Conservation (phyloP, 306 rosid species). For the Biancaea sappan region DNA sequence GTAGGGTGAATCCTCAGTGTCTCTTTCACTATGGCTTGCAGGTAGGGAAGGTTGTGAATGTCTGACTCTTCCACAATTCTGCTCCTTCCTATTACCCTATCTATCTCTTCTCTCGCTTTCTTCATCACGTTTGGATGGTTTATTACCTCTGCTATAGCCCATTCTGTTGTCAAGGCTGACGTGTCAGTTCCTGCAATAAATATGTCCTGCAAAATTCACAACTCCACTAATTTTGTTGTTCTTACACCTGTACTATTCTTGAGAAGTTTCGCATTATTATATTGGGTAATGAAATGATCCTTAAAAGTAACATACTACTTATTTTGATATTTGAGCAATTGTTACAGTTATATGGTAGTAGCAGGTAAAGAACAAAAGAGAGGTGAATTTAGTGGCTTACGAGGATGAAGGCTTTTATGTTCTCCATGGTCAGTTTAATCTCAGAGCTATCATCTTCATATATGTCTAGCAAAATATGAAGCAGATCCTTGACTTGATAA, state of each 20-base stretch:
- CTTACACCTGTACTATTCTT: too few relatives aligned
- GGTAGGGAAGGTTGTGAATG: slow-evolving; percentile 59
- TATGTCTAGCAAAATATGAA: slow-evolving; percentile 61
- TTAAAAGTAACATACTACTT: too few relatives aligned
- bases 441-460: slow-evolving; percentile 51
- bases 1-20: slow-evolving; percentile 85
- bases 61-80: slow-evolving; percentile 73
- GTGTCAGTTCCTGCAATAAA: slow-evolving; percentile 71
- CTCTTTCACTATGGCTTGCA: slow-evolving; percentile 79
- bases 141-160: slow-evolving; percentile 72
- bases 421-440: slow-evolving; percentile 50
- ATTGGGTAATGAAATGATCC: too few relatives aligned
- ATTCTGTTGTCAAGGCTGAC: slow-evolving; percentile 53
- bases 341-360: too few relatives aligned
- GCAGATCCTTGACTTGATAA: slow-evolving; percentile 45
- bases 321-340: too few relatives aligned
- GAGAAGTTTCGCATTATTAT: too few relatives aligned
- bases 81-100: slow-evolving; percentile 49
- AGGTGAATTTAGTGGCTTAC: slow-evolving; percentile 37
- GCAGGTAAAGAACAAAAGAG: background rate
- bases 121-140: slow-evolving; percentile 62
- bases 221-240: too few relatives aligned
- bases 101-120: slow-evolving; percentile 70
- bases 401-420: slow-evolving; percentile 67
- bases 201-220: slow-evolving; percentile 44